These are phyloP conservation scores for Xylaria sp. DNA, from an alignment of 2,329 filamentous ascomycete species.

Conservation along the genomic window DNA sequence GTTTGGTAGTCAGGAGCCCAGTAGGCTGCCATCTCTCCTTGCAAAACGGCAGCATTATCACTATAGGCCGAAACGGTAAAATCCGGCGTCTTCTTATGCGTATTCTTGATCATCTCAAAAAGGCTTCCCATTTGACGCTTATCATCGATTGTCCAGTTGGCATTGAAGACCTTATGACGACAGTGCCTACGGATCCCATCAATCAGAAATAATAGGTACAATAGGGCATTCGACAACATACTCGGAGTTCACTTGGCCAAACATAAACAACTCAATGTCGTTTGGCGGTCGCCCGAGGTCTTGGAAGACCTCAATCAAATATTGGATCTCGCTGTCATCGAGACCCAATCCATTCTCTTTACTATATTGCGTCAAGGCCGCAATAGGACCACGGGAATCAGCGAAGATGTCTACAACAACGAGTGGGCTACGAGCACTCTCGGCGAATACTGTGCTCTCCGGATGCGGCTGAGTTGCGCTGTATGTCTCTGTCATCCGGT, in stretches of 20 bases:
- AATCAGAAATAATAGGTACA: slow-evolving; percentile 10
- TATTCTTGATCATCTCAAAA: slow-evolving; percentile 97
- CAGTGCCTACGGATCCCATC: slow-evolving; percentile 35
- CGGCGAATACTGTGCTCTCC: slow-evolving; percentile 77
- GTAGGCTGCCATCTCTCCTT: slow-evolving; percentile 76
- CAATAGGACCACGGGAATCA: slow-evolving; percentile 70
- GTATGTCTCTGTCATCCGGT: slow-evolving; percentile 95
- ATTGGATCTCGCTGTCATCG: slow-evolving; percentile 89
- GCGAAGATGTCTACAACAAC: slow-evolving; percentile 80
- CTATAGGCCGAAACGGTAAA: slow-evolving; percentile 96
- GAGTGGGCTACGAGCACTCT: slow-evolving; percentile 69
- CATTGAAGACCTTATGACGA: slow-evolving; percentile 76
- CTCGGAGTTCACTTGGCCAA: slow-evolving; percentile 98
- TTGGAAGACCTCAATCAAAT: slow-evolving; percentile 86
- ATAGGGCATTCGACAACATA: slow-evolving; percentile 56
- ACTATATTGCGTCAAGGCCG: slow-evolving; percentile 84
- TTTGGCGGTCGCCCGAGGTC: slow-evolving; percentile 70
- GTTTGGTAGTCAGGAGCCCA: slow-evolving; percentile 91
- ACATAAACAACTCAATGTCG: slow-evolving; percentile 99
- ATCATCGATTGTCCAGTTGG: slow-evolving; percentile 94
- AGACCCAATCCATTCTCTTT: slow-evolving; percentile 84
- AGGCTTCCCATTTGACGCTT: slow-evolving; percentile 80
- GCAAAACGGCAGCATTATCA: slow-evolving; percentile 94
- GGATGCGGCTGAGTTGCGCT: slow-evolving; percentile 74
- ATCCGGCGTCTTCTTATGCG: slow-evolving; percentile 82